phyloP scores from a whole-genome alignment of 1,139 yeast genomes.

The Yarrowia galli region DNA sequence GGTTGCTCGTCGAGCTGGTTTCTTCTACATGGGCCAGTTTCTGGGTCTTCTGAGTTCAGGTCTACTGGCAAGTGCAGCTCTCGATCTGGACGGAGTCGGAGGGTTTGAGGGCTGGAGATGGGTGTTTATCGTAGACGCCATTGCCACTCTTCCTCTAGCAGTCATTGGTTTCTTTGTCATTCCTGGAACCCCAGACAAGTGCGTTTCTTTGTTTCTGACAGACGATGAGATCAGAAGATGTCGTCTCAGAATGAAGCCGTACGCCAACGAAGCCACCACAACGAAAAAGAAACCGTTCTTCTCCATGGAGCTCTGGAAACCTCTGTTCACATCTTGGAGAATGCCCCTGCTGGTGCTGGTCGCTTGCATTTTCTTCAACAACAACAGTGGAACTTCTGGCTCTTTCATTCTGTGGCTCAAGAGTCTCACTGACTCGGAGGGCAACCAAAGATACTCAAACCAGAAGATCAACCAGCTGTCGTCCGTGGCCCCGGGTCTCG shows the following conservation, averaged over 20 bases:
- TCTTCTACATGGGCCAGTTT: constrained; percentile 54
- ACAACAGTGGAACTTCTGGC: constrained; percentile 59
- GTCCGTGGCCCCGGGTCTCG: constrained; percentile 61
- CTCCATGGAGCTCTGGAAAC: constrained; percentile 54
- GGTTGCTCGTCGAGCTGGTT: constrained; percentile 59
- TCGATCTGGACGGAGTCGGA: constrained; percentile 57
- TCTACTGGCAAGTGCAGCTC: constrained; percentile 58
- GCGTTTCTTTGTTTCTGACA: constrained; percentile 60
- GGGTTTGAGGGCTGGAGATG: constrained; percentile 79
- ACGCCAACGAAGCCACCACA: constrained; percentile 5
- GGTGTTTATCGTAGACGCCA: constrained; percentile 77
- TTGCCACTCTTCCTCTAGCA: constrained; percentile 66
- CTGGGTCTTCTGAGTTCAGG: constrained; percentile 68
- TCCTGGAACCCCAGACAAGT: constrained; percentile 69
- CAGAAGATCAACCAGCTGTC: constrained; percentile 55
- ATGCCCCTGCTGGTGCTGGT: constrained; percentile 54
- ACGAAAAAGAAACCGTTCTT: constrained; percentile 41
- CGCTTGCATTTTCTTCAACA: constrained; percentile 70
- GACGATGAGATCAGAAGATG: constrained; percentile 73
- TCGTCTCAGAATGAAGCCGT: constrained; percentile 57
- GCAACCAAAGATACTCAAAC: constrained; percentile 50
- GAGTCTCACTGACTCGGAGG: constrained; percentile 49
- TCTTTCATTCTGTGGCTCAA: constrained; percentile 61
- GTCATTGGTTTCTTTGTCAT: constrained; percentile 64
- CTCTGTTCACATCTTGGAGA: constrained; percentile 59